A percentile compares a stretch with the other conserved stretches of the same genome.
phyloP scores from a whole-genome alignment of 1,284 basidiomycete genomes.

The Apiotrichum sp. region DNA sequence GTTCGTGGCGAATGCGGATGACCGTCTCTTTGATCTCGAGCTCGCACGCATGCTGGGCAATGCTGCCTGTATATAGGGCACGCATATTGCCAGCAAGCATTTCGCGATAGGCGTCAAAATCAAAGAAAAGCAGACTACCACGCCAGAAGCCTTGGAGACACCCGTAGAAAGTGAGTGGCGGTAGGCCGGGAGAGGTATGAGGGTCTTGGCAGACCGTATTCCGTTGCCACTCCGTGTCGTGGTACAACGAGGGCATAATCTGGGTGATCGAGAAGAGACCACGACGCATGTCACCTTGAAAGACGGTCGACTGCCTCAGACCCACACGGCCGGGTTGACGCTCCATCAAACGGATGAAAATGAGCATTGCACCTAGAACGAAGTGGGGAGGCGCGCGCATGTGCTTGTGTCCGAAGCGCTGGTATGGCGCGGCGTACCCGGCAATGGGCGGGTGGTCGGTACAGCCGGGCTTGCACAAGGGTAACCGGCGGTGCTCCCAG shows the following conservation, averaged over 20 bases:
- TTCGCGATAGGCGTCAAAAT: conserved; percentile 52
- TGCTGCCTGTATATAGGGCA: conserved; percentile 44
- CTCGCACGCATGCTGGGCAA: conserved; percentile 40
- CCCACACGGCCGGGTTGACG: conserved; percentile 34
- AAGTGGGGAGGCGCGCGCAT: conserved; percentile 35
- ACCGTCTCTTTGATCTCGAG: conserved; percentile 42
- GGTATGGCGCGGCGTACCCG: conserved; percentile 30
- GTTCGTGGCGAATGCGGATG: conserved; percentile 35
- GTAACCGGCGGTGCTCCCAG: conserved; percentile 46
- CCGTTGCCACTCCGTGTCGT: conserved; percentile 48
- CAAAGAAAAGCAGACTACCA: conserved; percentile 52
- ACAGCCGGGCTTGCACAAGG: conserved; percentile 30
- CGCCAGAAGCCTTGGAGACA: conserved; percentile 51
- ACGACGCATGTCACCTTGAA: conserved; percentile 9
- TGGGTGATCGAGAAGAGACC: conserved; percentile 28
- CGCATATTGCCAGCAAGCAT: conserved; percentile 49
- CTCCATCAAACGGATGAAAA: conserved; percentile 36
- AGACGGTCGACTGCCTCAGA: conserved; percentile 23
- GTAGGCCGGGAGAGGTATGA: conserved; percentile 45
- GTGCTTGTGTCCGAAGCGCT: conserved; percentile 41
- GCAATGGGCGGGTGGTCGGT: conserved; percentile 19
- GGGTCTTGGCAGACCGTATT: conserved; percentile 48
- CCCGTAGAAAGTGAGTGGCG: conserved; percentile 44
- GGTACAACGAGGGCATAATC: conserved; percentile 34
- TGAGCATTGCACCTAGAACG: conserved; percentile 29